Conservation (phyloP, 192 early-diverging fungal genomes). For the Pecoramyces ruminantium region DNA sequence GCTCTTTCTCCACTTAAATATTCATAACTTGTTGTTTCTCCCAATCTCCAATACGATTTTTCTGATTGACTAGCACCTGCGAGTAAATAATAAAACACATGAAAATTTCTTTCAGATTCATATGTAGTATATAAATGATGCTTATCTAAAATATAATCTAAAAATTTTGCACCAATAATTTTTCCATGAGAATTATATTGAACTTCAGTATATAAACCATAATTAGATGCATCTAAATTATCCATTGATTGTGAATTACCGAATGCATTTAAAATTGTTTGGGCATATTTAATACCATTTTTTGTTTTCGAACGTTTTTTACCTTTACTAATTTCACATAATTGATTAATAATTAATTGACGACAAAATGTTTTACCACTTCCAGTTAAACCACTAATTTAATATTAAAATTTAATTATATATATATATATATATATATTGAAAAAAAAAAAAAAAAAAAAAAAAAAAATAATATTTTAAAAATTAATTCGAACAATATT, state of each 20-base stretch:
- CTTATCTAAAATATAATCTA: constrained; percentile 66
- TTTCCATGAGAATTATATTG: constrained; percentile 85
- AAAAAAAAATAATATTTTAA: too few species aligned
- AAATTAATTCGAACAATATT: too few species aligned
- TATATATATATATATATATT: too few species aligned
- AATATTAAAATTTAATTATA: too few species aligned
- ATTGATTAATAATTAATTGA: not conserved
- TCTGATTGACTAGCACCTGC: constrained; percentile 69
- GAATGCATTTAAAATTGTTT: constrained; percentile 69
- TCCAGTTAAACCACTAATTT: not conserved
- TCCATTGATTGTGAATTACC: constrained; percentile 62
- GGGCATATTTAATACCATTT: constrained; percentile 19
- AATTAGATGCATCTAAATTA: constrained; percentile 67
- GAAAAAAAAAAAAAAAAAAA: too few species aligned
- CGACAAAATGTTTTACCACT: not conserved
- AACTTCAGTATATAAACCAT: constrained; percentile 71
- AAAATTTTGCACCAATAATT: constrained; percentile 67
- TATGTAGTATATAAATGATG: constrained; percentile 32
- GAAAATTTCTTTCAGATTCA: constrained; percentile 64
- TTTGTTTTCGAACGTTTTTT: not conserved
- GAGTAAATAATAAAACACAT: constrained; percentile 88
- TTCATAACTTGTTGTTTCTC: constrained; percentile 5
- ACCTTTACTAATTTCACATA: not conserved
- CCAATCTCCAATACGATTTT: constrained; percentile 49
- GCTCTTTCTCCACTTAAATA: not conserved